Evolutionary conservation across 352 stramenopile genomes (phyloP).

Genomic region (Pythium biforme): DNA sequence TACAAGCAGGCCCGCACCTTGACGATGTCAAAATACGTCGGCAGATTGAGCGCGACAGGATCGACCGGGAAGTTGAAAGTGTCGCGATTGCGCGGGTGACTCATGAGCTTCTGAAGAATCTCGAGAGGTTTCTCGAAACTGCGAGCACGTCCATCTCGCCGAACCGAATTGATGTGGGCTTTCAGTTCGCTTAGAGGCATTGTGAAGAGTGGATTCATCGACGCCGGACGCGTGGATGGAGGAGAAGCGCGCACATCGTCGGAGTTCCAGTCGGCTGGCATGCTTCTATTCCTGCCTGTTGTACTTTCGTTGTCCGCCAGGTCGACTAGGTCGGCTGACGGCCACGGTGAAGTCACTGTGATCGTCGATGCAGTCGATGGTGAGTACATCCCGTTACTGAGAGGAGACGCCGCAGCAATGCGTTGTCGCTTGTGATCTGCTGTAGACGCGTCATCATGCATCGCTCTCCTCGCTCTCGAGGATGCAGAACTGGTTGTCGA

Average conservation of each 20-base stretch:
- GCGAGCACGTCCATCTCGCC: constrained; percentile 53
- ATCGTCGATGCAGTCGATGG: constrained; percentile 11
- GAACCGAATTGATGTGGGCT: constrained; percentile 67
- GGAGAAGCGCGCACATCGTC: constrained; percentile 3
- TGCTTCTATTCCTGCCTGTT: constrained; percentile 52
- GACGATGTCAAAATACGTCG: constrained; percentile 70
- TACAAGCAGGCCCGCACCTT: constrained; percentile 25
- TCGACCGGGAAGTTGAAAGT: constrained; percentile 81
- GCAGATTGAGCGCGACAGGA: constrained; percentile 59
- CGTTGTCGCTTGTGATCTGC: constrained; percentile 12
- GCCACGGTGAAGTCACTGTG: not conserved
- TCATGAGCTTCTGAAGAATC: constrained; percentile 75
- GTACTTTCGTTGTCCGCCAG: constrained; percentile 15
- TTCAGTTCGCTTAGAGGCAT: constrained; percentile 62
- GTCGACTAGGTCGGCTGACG: constrained; percentile 7
- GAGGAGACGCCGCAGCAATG: not conserved
- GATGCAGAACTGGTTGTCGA: constrained; percentile 12
- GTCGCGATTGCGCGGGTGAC: constrained; percentile 63
- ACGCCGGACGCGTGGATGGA: not conserved
- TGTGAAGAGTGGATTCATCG: constrained; percentile 45
- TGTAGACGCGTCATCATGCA: not conserved
- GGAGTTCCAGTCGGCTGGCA: constrained; percentile 42
- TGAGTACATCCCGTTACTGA: constrained; percentile 6
- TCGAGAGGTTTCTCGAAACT: constrained; percentile 65
- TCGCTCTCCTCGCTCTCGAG: not conserved